Conservation (phyloP, 768 basidiomycete genomes). For the Clathrus columnatus region DNA sequence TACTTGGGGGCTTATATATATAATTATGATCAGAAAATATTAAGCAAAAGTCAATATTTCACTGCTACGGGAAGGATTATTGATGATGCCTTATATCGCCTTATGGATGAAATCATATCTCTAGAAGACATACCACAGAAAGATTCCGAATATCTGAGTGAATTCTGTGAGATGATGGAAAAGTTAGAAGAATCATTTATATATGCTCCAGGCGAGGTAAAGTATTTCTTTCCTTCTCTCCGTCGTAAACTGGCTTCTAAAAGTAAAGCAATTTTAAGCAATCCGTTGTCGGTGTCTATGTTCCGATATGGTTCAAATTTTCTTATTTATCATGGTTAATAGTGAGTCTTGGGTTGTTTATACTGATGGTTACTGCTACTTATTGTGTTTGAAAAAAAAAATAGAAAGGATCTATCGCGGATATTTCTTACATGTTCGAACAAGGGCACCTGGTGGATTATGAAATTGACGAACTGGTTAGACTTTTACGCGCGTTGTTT, state of each 20-base stretch:
- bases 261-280: too few relatives aligned
- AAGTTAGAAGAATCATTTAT: conserved; percentile 76
- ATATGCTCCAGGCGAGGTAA: conserved; percentile 51
- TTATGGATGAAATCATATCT: conserved; percentile 65
- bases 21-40: conserved; percentile 38
- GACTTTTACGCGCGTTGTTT: conserved; percentile 79
- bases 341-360: conserved; percentile 45
- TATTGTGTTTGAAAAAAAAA: conserved; percentile 7
- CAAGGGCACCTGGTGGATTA: conserved; percentile 89
- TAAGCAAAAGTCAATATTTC: conserved; percentile 68
- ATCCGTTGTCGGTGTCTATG: conserved; percentile 72
- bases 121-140: conserved; percentile 81
- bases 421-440: conserved; percentile 87
- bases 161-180: conserved; percentile 71
- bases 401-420: conserved; percentile 86
- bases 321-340: conserved; percentile 88
- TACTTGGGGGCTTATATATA: neutral
- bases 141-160: conserved; percentile 76
- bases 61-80: conserved; percentile 61
- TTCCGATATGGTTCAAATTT: conserved; percentile 93
- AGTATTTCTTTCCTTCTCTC: conserved; percentile 11
- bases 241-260: neutral
- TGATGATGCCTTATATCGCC: conserved; percentile 54
- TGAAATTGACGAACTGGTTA: conserved; percentile 70
- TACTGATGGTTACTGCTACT: conserved; percentile 1